A percentile compares a stretch with the other conserved stretches of the same genome.
Conservation (phyloP, 2,329 filamentous ascomycete species). For the Paraphaeosphaeria minitans region DNA sequence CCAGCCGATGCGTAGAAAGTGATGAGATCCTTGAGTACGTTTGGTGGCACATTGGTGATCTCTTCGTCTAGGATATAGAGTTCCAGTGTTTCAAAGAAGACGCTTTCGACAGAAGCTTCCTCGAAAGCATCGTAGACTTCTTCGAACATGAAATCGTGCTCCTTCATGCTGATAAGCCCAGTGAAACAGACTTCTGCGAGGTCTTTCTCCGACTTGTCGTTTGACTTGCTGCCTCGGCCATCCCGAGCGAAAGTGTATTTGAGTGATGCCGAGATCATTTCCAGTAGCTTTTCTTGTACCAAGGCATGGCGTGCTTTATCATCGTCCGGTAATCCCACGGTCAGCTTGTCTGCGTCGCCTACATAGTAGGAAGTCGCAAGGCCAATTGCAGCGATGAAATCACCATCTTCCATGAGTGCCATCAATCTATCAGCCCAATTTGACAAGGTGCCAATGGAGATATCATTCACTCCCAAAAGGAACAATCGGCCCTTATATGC, state of each 20-base stretch:
- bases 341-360: constrained; percentile 90
- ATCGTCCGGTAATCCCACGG: constrained; percentile 90
- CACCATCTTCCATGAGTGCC: constrained; percentile 94
- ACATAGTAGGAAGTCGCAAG: constrained; percentile 91
- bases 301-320: constrained; percentile 74
- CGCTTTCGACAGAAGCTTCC: constrained; percentile 70
- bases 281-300: constrained; percentile 85
- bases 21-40: constrained; percentile 84
- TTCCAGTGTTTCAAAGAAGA: constrained; percentile 89
- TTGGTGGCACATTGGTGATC: constrained; percentile 77
- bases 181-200: constrained; percentile 82
- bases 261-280: constrained; percentile 91
- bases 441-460: constrained; percentile 87
- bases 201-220: constrained; percentile 68
- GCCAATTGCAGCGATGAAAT: constrained; percentile 89
- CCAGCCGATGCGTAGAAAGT: constrained; percentile 78
- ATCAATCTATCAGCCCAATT: constrained; percentile 97
- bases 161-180: constrained; percentile 77
- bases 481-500: constrained; percentile 94
- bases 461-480: constrained; percentile 88
- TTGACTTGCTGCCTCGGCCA: constrained; percentile 57
- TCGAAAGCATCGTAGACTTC: constrained; percentile 91
- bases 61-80: constrained; percentile 81
- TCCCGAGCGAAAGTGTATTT: constrained; percentile 81
- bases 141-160: constrained; percentile 86